Base-by-base conservation (phyloP, 73 alveolate genomes). In the Uronychia setigera region DNA sequence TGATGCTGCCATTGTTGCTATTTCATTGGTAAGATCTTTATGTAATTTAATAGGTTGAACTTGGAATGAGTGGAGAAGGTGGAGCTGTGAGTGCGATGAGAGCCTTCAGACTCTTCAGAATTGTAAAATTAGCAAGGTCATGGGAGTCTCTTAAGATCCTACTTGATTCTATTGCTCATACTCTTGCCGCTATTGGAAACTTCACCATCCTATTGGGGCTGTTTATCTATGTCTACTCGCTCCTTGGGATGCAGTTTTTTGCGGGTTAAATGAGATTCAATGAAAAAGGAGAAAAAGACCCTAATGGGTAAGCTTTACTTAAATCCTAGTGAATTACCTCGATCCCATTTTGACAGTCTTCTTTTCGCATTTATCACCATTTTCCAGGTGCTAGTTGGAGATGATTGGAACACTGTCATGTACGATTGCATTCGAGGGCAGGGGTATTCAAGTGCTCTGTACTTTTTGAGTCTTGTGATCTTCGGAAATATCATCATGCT, bases 351-450 rank as follows among this genome's bases (percentile, higher is more conserved):
- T 80, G 87, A 80, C 58, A 46, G 58, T 1, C 26, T 80, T 29
- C 60, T 57, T 46, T 80, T 78, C 79, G 78, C 87, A 1, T 35
- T 80, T 29, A 5, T 80, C 1, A 80, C 87, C n/a, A 46, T 46
- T n/a, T 80, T 80, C 32, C 32, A 46, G 58, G 59, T 58, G 0
- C 79, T 80, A 0, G 60, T 80, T 46, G 87, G 87, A n/a, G 87
- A 90, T 58, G 87, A 89, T 27, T 90, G 95, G 92, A 86, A 32
- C 29, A 75, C 46, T 29, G 84, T 84, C 46, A 82, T 80, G 87
- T 81, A 90, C 86, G 84, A 78, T 33, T 85, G 81, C 59, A 90
- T 90, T 81, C 78, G 76, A 29, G 74, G 83, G 31, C 33, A 26
- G 35, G 81, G 89, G 13, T 26, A 31, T 27, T 29, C 82, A 5